Conservation (phyloP, 2,329 filamentous ascomycete genomes). For the Colletotrichum melonis region DNA sequence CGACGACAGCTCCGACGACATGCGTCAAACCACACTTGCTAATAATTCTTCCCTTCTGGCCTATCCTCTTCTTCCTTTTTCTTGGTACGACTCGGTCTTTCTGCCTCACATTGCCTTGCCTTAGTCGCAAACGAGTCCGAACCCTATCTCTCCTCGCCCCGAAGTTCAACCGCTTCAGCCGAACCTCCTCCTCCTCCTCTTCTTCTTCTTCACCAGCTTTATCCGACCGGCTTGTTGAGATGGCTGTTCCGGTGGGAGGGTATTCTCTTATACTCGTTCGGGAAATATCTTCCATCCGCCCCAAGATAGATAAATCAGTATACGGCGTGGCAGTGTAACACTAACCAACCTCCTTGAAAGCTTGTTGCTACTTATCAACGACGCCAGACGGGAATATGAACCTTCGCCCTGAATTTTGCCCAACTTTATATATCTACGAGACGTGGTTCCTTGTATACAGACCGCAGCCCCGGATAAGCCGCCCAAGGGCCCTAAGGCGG, state of each 20-base stretch:
- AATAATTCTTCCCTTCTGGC: neutral
- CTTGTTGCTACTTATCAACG: neutral
- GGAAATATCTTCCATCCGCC: no score
- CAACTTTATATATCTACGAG: no score
- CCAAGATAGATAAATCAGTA: neutral
- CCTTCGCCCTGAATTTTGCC: neutral
- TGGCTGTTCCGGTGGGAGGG: constrained; percentile 9
- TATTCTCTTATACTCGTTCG: neutral
- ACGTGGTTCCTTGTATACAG: no score
- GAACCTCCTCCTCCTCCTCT: neutral
- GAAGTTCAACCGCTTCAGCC: neutral
- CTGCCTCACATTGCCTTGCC: no score
- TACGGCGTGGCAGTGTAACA: neutral
- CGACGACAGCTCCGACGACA: constrained; percentile 24
- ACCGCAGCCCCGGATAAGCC: no score
- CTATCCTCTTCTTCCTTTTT: neutral
- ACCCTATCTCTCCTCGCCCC: neutral
- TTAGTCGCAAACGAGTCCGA: neutral
- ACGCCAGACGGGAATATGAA: neutral
- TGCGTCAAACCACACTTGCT: neutral
- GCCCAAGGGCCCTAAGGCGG: neutral
- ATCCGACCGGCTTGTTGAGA: constrained; percentile 1
- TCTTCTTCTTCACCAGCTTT: neutral
- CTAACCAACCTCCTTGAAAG: neutral
- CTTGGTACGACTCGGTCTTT: neutral